Conservation (phyloP, 139 green algal genomes). For the Nannochloris sp. region DNA sequence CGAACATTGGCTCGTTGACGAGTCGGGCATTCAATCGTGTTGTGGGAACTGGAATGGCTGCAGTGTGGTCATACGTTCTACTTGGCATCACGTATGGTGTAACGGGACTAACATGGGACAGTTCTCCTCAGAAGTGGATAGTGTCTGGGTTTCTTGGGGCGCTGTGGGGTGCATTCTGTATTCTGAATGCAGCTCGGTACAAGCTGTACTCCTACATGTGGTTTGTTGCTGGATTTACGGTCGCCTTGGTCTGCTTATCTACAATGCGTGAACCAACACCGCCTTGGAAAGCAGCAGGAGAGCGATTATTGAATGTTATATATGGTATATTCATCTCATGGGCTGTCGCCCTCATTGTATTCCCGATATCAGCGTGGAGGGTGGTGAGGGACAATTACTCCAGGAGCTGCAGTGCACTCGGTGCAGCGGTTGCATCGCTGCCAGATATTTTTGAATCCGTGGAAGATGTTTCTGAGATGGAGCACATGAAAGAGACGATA, state of each 20-base stretch:
- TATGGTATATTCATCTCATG: neutral
- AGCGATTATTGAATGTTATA: neutral
- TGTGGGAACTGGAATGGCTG: neutral
- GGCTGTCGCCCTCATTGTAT: neutral
- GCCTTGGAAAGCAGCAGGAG: neutral
- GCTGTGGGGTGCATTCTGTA: neutral
- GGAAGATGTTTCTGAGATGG: neutral
- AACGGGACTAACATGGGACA: neutral
- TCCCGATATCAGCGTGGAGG: neutral
- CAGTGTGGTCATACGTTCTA: slow-evolving; percentile 3
- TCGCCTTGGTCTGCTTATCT: neutral
- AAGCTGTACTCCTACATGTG: neutral
- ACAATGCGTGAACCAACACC: neutral
- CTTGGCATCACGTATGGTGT: neutral
- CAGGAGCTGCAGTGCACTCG: neutral
- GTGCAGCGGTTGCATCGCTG: neutral
- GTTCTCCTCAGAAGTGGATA: neutral
- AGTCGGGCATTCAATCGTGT: neutral
- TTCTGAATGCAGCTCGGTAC: neutral
- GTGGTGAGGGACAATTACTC: slow-evolving; percentile 1
- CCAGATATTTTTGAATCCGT: neutral
- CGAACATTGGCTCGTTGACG: neutral
- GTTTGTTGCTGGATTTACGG: slow-evolving; percentile 2
- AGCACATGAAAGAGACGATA: neutral
- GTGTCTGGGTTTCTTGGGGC: neutral